phyloP scores from a whole-genome alignment of 768 basidiomycete genomes.

The Daedalea quercina region DNA sequence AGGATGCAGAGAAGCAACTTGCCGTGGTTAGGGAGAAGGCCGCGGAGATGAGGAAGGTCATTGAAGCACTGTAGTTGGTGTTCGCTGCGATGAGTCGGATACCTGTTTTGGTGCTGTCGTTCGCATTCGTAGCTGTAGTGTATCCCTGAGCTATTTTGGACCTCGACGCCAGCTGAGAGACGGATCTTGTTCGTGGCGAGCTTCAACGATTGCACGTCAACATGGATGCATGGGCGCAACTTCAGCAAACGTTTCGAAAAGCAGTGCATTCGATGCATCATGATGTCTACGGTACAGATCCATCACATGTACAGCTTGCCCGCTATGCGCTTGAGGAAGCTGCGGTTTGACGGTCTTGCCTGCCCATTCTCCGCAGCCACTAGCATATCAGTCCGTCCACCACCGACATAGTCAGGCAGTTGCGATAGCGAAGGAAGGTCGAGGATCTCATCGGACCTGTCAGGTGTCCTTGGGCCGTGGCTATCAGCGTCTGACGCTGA shows the following conservation, averaged over 20 bases:
- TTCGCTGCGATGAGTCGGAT: not conserved
- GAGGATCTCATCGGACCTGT: not conserved
- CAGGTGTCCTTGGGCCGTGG: not conserved
- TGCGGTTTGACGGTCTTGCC: not conserved
- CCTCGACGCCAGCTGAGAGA: too few species aligned
- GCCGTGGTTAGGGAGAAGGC: slow-evolving; percentile 40
- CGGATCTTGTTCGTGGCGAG: too few species aligned
- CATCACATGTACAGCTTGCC: not conserved
- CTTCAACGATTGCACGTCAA: too few species aligned
- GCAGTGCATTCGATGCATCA: not conserved
- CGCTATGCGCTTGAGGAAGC: not conserved
- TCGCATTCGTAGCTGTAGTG: too few species aligned
- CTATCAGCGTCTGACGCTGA: not conserved
- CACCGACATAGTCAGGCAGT: not conserved
- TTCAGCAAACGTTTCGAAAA: not conserved
- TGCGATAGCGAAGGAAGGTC: not conserved
- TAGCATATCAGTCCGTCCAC: not conserved
- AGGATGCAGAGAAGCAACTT: slow-evolving; percentile 46
- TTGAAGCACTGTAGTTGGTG: slow-evolving; percentile 19
- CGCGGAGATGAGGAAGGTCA: slow-evolving; percentile 25
- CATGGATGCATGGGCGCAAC: too few species aligned
- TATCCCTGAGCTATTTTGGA: too few species aligned
- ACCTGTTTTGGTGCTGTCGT: too few species aligned
- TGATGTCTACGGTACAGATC: not conserved
- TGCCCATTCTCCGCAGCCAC: not conserved